These are phyloP conservation scores for Aspergillus incahuasiensis DNA, from an alignment of 495 filamentous ascomycete species.

Conservation along the genomic window DNA sequence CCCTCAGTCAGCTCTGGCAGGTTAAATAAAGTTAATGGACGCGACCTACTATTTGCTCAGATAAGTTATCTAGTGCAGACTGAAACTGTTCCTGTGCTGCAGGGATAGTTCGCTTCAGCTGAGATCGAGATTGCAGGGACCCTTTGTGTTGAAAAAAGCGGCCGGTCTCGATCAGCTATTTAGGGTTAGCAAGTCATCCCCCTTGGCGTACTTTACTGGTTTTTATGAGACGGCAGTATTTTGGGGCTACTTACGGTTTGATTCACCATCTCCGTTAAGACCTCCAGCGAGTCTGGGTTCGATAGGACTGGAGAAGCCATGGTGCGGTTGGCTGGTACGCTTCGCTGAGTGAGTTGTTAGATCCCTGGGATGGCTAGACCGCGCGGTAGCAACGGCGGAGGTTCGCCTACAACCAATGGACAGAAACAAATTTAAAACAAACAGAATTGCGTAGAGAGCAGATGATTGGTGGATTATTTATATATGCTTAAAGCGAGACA, in stretches of 20 bases:
- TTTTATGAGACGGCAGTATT: background rate
- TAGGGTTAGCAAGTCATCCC: conserved; percentile 17
- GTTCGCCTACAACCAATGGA: background rate
- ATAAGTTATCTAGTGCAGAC: conserved; percentile 45
- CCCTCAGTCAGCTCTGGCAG: conserved; percentile 14
- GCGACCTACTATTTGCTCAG: conserved; percentile 48
- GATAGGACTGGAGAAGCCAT: conserved; percentile 33
- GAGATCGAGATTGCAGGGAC: conserved; percentile 32
- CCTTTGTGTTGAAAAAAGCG: conserved; percentile 41
- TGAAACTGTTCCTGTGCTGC: conserved; percentile 45
- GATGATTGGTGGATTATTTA: conserved; percentile 7
- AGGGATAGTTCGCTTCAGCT: conserved; percentile 40
- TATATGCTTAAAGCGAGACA: background rate
- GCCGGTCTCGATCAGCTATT: conserved; percentile 46
- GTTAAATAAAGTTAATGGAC: background rate
- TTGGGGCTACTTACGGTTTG: conserved; percentile 34
- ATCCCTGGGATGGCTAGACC: background rate
- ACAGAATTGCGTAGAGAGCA: background rate
- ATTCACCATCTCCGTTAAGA: conserved; percentile 41
- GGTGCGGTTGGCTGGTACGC: background rate
- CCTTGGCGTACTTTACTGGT: background rate
- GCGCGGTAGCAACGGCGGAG: background rate
- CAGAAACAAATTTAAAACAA: background rate
- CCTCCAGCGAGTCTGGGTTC: conserved; percentile 40
- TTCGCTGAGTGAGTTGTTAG: background rate